Conservation (phyloP, 805 yeast species). For the Hanseniaspora lachancei region DNA sequence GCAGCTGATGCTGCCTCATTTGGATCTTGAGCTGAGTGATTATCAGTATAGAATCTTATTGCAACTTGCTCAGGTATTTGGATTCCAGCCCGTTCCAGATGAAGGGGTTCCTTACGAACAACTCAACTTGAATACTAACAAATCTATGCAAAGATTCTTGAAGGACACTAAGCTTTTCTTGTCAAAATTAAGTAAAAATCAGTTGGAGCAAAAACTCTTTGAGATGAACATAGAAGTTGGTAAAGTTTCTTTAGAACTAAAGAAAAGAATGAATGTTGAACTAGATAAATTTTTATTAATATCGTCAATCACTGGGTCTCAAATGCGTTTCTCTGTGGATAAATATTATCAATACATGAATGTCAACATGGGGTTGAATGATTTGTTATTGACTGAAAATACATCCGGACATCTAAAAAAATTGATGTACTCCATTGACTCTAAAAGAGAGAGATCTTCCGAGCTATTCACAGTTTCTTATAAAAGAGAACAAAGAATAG, state of each 20-base stretch:
- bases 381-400: conserved; percentile 59
- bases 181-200: conserved; percentile 34
- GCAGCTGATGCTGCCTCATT: conserved; percentile 62
- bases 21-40: conserved; percentile 66
- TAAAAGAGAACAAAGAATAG: conserved; percentile 46
- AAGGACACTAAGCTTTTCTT: conserved; percentile 18
- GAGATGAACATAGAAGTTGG: conserved; percentile 65
- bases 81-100: conserved; percentile 40
- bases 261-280: conserved; percentile 51
- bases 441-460: conserved; percentile 27
- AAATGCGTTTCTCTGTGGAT: conserved; percentile 45
- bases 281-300: conserved; percentile 53
- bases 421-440: conserved; percentile 51
- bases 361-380: conserved; percentile 49
- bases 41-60: conserved; percentile 80
- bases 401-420: conserved; percentile 52
- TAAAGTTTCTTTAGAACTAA: conserved; percentile 45
- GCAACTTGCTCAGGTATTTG: conserved; percentile 48
- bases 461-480: conserved; percentile 49
- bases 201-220: conserved; percentile 45
- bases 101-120: conserved; percentile 14
- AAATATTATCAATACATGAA: conserved; percentile 50
- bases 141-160: conserved; percentile 20
- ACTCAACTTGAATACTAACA: conserved; percentile 9
- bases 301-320: conserved; percentile 59